Percentiles rank a stretch among this genome's conserved stretches.
Evolutionary conservation across 441 rosid genomes (phyloP).

Genomic region (Theobroma grandiflorum): DNA sequence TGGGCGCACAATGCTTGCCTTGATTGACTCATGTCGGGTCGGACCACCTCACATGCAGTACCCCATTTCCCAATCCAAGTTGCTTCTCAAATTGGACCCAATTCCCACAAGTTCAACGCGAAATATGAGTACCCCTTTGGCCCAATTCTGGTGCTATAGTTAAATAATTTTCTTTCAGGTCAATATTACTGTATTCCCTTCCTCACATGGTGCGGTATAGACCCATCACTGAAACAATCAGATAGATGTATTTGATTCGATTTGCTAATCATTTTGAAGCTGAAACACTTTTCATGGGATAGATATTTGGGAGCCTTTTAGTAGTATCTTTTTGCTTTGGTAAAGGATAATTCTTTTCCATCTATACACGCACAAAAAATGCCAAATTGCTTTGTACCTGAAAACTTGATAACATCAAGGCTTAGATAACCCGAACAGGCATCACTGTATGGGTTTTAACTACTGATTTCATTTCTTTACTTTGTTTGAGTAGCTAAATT

Average conservation of each 20-base stretch:
- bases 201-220: background rate
- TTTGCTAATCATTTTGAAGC: background rate
- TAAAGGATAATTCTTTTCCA: no score
- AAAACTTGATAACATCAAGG: no score
- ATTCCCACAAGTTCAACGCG: conserved; percentile 3
- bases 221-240: background rate
- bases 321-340: no score
- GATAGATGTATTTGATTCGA: background rate
- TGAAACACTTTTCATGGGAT: background rate
- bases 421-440: no score
- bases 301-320: background rate
- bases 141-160: background rate
- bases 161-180: background rate
- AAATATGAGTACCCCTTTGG: background rate
- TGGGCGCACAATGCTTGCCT: background rate
- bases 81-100: conserved; percentile 18
- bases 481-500: no score
- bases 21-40: background rate
- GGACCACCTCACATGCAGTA: background rate
- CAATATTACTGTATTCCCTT: background rate
- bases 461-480: no score
- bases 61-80: conserved; percentile 4
- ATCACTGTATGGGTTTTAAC: no score
- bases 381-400: no score
- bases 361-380: no score